Evolutionary conservation across 345 rosid genomes (phyloP), one percentile per base, ranked within the genome.

Genomic region (Pugionium cornutum): DNA sequence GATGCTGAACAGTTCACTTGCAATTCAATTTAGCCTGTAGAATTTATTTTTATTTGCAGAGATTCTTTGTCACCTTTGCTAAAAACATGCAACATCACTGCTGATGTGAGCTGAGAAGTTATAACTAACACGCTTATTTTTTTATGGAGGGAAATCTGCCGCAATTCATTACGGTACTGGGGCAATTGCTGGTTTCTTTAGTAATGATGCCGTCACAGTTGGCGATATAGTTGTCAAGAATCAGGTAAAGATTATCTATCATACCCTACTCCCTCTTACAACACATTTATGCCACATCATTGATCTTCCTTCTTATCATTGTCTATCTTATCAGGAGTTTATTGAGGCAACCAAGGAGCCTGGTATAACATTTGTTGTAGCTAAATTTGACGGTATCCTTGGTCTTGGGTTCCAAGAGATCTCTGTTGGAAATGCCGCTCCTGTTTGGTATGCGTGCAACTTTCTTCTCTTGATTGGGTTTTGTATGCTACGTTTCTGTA

Each of bases 301-400:
- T 49, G 53, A 37, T 39, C 45, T 66, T 49, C 43, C 26, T 68
- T 35, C 33, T 44, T 57, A 27, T 36, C 4, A 62, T 58, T 43
- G 4, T 37, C 4, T 37, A 44, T 29, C 53, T 18, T 26, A 36
- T 61, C 82, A 94, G 99, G 87, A 83, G 77, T 94, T 94, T 76
- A 94, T 94, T 33, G 99, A 94, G 78, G 97, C 99, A 64, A 85
- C 99, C 39, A 81, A 56, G 60, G 99, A 94, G 83, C 99, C 96
- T 42, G 78, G 99, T 74, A 5, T 84, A 49, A 85, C 91, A 53
- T 94, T 94, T 76, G 39, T 94, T 74, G 79, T 67, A 47, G 99
- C 96, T 58, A 90, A 86, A 62, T 94, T 94, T 78, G 99, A 94
- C 75, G 99, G 99, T 42, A 90, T 90, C 64, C 81, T 88, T 65